Evolutionary conservation across 768 basidiomycete genomes (phyloP).

Genomic region (Kwoniella bestiolae): DNA sequence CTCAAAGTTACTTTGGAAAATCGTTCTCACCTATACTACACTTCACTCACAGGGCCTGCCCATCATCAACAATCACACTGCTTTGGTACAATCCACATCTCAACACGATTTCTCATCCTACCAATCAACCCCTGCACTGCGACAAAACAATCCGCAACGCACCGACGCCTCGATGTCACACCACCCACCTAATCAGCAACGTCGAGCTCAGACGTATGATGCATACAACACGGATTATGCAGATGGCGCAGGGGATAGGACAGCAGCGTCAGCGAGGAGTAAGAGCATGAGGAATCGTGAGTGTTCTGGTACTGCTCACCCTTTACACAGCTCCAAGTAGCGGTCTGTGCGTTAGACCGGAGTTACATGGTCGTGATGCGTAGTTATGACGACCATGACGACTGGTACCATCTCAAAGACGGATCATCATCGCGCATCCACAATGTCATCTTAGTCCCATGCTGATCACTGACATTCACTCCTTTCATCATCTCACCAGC

Average conservation of each 20-base stretch:
- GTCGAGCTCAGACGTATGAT: slow-evolving; percentile 47
- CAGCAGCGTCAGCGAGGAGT: slow-evolving; percentile 28
- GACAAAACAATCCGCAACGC: not conserved
- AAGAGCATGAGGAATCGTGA: slow-evolving; percentile 41
- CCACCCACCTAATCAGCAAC: slow-evolving; percentile 25
- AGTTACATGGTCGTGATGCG: not conserved
- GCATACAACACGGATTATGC: slow-evolving; percentile 21
- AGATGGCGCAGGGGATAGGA: slow-evolving; percentile 14
- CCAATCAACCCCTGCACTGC: not conserved
- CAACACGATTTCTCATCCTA: too few species aligned
- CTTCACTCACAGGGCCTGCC: too few species aligned
- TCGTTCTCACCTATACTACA: too few species aligned
- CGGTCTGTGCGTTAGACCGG: slow-evolving; percentile 1
- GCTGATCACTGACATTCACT: slow-evolving; percentile 2
- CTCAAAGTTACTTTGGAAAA: too few species aligned
- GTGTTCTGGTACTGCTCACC: slow-evolving; percentile 5
- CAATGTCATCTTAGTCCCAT: not conserved
- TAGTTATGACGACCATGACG: not conserved
- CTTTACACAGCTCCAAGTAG: not conserved
- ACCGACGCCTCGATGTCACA: slow-evolving; percentile 13
- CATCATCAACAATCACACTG: too few species aligned
- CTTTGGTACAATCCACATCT: too few species aligned
- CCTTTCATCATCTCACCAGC: slow-evolving; percentile 18
- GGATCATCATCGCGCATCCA: not conserved
- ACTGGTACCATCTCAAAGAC: not conserved